Conservation (phyloP, 768 basidiomycete genomes). For the Crucibulum laeve region DNA sequence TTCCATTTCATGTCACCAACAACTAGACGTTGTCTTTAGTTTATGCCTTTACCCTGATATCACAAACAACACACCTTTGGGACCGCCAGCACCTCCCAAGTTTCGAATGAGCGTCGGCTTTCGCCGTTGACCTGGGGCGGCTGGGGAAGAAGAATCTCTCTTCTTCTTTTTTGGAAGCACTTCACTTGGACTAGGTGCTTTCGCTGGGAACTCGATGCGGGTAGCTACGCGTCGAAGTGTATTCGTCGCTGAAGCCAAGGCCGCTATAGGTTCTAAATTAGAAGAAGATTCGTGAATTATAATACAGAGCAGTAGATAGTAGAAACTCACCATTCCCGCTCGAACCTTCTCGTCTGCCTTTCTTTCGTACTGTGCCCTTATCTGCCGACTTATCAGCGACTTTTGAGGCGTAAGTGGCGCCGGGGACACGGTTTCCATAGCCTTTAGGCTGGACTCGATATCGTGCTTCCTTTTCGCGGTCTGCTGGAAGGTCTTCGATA, state of each 20-base stretch:
- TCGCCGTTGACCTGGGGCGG: constrained; percentile 38
- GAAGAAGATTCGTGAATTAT: constrained; percentile 12
- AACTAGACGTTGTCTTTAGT: constrained; percentile 43
- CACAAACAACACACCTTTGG: constrained; percentile 59
- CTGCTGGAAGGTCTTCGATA: constrained; percentile 84
- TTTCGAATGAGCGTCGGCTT: constrained; percentile 90
- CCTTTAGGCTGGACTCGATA: constrained; percentile 76
- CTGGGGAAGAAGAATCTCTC: constrained; percentile 41
- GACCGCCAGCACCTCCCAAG: constrained; percentile 57
- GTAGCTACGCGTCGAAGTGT: constrained; percentile 53
- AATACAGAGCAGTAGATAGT: constrained; percentile 2
- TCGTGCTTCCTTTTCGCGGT: constrained; percentile 74
- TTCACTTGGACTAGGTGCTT: constrained; percentile 23
- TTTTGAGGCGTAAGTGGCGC: constrained; percentile 41
- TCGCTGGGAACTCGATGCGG: constrained; percentile 48
- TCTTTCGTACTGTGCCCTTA: constrained; percentile 57
- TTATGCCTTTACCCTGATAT: constrained; percentile 3
- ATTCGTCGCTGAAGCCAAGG: constrained; percentile 42
- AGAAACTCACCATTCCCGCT: constrained; percentile 36
- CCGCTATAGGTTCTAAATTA: constrained; percentile 16
- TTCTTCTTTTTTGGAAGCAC: constrained; percentile 54
- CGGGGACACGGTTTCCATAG: constrained; percentile 58
- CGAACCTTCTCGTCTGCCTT: constrained; percentile 43
- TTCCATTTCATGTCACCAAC: constrained; percentile 99
- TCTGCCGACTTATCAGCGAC: constrained; percentile 30